Evolutionary conservation across 2,329 filamentous ascomycete species (phyloP), one percentile per base, ranked within the genome.

Genomic region (Albifimbria verrucaria): DNA sequence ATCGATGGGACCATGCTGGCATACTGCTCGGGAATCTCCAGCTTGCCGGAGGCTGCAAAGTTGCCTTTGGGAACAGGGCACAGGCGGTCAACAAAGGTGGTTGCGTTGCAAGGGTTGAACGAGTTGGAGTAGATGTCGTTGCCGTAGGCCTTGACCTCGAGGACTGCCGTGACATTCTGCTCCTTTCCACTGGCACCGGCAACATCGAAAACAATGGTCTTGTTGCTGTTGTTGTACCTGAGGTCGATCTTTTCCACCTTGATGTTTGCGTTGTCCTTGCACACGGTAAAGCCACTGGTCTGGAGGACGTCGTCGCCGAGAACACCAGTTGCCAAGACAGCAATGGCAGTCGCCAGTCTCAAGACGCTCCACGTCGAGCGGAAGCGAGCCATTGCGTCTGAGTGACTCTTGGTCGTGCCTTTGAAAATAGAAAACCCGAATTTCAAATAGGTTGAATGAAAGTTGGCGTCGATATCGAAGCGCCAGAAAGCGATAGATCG

Each of bases 101-200:
- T 72, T 2, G 73, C 61, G 18, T 86, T 81, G 70, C 94, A 99
- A 32, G 94, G 94, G 65, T 97, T 85, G 72, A 97, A 96, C 4
- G 74, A 75, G 55, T 90, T 89, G 39, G 80, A 77, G 72, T 95
- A 97, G 22, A 97, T 83, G 56, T 88, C 72, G 54, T 83, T 83
- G 55, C 94, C 94, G 65, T 97, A 97, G 9, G 93, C 93, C 23
- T 80, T 88, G 39, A 97, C 89, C 21, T 83, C 80, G 54, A 97
- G 77, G 3, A 74, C 75, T 15, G 91, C 92, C 52, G 81, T 89
- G 55, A 97, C 90, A 60, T 96, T 92, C 69, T 94, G 90, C 60
- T 80, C 71, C 67, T 82, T 82, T 51, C 73, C 72, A 68, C 89
- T 97, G 55, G 81, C 85, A 56, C 93, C 94, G 28, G 86, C 83